Evolutionary conservation across 2,329 filamentous ascomycete species (phyloP).

Genomic region (Alternaria hordeiaustralica): DNA sequence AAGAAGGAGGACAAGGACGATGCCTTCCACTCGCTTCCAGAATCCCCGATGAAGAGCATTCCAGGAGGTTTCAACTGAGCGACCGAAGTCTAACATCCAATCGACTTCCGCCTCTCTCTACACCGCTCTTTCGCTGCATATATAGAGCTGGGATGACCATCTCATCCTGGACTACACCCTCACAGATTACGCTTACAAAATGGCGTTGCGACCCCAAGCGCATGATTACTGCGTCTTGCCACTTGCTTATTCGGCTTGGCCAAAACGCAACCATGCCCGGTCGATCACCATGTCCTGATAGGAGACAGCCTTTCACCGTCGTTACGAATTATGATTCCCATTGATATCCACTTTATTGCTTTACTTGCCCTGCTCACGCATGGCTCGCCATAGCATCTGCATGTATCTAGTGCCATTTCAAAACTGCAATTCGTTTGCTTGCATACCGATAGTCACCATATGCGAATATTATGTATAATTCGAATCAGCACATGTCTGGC

Average conservation of each 20-base stretch:
- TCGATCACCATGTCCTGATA: neutral
- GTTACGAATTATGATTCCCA: constrained; percentile 21
- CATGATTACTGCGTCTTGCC: neutral
- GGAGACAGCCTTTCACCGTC: constrained; percentile 1
- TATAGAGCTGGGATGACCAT: neutral
- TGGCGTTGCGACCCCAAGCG: neutral
- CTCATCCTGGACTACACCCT: neutral
- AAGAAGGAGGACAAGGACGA: constrained; percentile 42
- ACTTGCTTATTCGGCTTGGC: neutral
- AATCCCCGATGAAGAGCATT: constrained; percentile 40
- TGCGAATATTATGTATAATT: neutral
- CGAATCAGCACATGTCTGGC: neutral
- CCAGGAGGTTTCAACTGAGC: constrained; percentile 40
- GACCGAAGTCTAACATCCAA: neutral
- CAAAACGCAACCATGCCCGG: neutral
- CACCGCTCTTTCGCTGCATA: neutral
- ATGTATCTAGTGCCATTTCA: neutral
- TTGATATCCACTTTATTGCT: constrained; percentile 18
- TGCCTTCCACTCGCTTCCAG: constrained; percentile 52
- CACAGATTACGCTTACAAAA: neutral
- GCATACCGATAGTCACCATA: neutral
- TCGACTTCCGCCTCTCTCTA: neutral
- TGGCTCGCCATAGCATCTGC: neutral
- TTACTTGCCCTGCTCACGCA: neutral
- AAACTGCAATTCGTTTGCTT: neutral